Percentiles rank a stretch among this genome's conserved stretches.
Conservation (phyloP, 345 rosid species). For the Arabidopsis arenosa region DNA sequence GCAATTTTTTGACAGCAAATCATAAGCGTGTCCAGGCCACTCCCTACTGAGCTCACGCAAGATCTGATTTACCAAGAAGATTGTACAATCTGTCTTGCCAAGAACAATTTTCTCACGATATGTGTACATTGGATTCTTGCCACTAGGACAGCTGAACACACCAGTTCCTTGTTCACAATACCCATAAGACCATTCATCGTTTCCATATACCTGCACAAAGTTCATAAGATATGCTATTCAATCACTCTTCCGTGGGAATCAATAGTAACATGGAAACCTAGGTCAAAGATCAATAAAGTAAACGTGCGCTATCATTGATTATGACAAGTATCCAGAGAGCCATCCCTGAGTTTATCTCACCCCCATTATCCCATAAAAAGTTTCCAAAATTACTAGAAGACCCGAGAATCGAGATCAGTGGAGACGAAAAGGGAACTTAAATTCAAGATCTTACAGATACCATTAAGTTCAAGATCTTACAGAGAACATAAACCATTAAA, state of each 20-base stretch:
- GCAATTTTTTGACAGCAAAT: slow-evolving; percentile 86
- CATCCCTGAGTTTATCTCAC: not conserved
- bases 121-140: slow-evolving; percentile 89
- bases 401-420: not conserved
- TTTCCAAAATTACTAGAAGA: not conserved
- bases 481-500: not conserved
- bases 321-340: not conserved
- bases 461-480: not conserved
- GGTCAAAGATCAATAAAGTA: slow-evolving; percentile 27
- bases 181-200: slow-evolving; percentile 97
- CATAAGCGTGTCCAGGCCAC: slow-evolving; percentile 84
- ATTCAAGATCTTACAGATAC: not conserved
- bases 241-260: slow-evolving; percentile 14
- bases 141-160: slow-evolving; percentile 82
- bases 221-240: slow-evolving; percentile 21
- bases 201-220: slow-evolving; percentile 71
- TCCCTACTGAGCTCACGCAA: slow-evolving; percentile 82
- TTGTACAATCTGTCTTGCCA: slow-evolving; percentile 67
- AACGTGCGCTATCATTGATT: slow-evolving; percentile 12
- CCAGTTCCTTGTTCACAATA: slow-evolving; percentile 94
- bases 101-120: slow-evolving; percentile 79
- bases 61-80: slow-evolving; percentile 74
- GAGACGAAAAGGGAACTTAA: not conserved
- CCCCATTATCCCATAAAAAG: not conserved
- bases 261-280: not conserved